Conservation (phyloP, 108 stramenopile species). For the Skeletonema tropicum region DNA sequence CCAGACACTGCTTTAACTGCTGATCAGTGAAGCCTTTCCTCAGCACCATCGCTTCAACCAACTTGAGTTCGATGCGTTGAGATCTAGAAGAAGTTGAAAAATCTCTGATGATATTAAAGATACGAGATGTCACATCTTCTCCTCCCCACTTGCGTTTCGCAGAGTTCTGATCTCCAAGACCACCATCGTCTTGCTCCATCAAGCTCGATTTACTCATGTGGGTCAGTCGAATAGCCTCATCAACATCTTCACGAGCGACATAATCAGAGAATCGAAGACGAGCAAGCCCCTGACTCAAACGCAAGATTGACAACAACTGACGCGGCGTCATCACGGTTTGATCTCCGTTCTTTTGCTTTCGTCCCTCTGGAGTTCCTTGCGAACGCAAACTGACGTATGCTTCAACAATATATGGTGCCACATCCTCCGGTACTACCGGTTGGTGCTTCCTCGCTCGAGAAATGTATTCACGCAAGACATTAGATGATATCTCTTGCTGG, state of each 20-base stretch:
- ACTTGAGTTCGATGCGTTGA: conserved; percentile 56
- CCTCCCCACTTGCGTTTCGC: conserved; percentile 47
- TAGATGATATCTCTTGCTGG: conserved; percentile 61
- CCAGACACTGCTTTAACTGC: conserved; percentile 81
- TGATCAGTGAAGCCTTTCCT: conserved; percentile 88
- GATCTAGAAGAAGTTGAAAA: conserved; percentile 60
- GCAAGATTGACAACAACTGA: conserved; percentile 96
- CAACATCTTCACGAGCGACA: conserved; percentile 96
- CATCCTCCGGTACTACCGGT: conserved; percentile 91
- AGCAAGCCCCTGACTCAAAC: conserved; percentile 94
- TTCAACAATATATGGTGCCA: conserved; percentile 95
- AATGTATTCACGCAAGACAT: conserved; percentile 94
- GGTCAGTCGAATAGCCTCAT: conserved; percentile 96
- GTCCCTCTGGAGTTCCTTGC: conserved; percentile 77
- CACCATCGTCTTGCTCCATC: conserved; percentile 39
- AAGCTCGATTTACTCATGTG: conserved; percentile 90
- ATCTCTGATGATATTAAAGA: conserved; percentile 81
- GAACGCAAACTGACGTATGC: conserved; percentile 93
- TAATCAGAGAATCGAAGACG: conserved; percentile 93
- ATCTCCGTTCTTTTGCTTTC: conserved; percentile 64
- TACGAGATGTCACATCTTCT: conserved; percentile 78
- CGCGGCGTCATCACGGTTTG: conserved; percentile 98
- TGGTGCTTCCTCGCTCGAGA: conserved; percentile 88
- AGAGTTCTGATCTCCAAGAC: conserved; percentile 23
- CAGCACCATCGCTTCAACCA: conserved; percentile 85